These are phyloP conservation scores for Colletotrichum somersetense DNA, from an alignment of 2,329 filamentous ascomycete species.

Conservation along the genomic window DNA sequence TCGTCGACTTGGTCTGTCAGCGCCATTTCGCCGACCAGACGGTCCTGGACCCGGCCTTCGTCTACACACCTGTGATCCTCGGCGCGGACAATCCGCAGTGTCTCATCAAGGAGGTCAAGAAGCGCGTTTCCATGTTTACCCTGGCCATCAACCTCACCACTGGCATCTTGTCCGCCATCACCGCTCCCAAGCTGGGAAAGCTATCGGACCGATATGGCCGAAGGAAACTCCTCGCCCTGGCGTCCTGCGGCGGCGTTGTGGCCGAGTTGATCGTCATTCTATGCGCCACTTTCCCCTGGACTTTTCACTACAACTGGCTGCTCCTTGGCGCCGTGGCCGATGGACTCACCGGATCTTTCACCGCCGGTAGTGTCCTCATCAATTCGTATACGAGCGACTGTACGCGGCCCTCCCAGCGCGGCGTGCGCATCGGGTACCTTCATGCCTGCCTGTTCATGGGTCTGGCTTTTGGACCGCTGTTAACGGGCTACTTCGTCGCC, in stretches of 20 bases:
- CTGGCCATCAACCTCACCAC: slow-evolving; percentile 80
- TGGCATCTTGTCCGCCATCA: slow-evolving; percentile 83
- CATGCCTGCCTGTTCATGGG: slow-evolving; percentile 90
- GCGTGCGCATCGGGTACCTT: slow-evolving; percentile 88
- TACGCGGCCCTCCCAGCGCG: slow-evolving; percentile 81
- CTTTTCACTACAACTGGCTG: slow-evolving; percentile 81
- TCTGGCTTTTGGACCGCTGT: slow-evolving; percentile 86
- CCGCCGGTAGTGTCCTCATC: slow-evolving; percentile 79
- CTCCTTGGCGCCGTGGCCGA: slow-evolving; percentile 83
- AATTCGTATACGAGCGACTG: slow-evolving; percentile 94
- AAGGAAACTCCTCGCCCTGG: slow-evolving; percentile 78
- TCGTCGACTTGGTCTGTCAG: slow-evolving; percentile 85
- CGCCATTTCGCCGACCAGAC: slow-evolving; percentile 81
- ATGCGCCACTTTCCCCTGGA: slow-evolving; percentile 79
- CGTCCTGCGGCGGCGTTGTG: slow-evolving; percentile 79
- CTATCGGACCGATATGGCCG: slow-evolving; percentile 90
- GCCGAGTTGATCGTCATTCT: slow-evolving; percentile 84
- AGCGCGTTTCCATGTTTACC: slow-evolving; percentile 81
- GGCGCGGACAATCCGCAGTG: slow-evolving; percentile 84
- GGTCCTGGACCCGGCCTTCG: slow-evolving; percentile 68
- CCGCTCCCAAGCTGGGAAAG: slow-evolving; percentile 84
- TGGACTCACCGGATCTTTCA: slow-evolving; percentile 90
- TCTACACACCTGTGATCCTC: slow-evolving; percentile 73
- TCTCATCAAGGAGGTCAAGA: slow-evolving; percentile 81
- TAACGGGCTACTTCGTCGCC: slow-evolving; percentile 84